Conservation (phyloP, 2,329 filamentous ascomycete genomes). For the Hypoxylon sp. region DNA sequence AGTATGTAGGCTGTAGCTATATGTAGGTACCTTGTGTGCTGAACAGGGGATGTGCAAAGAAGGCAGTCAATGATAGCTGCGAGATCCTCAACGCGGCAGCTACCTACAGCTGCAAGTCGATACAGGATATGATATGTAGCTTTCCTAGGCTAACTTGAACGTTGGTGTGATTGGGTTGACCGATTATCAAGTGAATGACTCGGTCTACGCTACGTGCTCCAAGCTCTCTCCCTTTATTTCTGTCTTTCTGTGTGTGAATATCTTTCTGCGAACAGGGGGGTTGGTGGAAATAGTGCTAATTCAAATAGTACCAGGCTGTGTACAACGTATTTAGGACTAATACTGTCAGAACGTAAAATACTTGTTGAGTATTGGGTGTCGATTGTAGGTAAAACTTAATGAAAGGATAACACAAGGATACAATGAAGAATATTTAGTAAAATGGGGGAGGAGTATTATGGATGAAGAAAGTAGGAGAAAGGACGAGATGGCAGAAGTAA, state of each 20-base stretch:
- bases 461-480: slow-evolving; percentile 36
- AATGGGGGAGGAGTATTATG: slow-evolving; percentile 20
- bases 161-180: slow-evolving; percentile 45
- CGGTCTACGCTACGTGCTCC: slow-evolving; percentile 41
- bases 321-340: slow-evolving; percentile 23
- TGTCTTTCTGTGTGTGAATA: slow-evolving; percentile 20
- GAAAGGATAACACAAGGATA: slow-evolving; percentile 16
- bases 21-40: slow-evolving; percentile 35
- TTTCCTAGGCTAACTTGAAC: slow-evolving; percentile 27
- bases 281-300: slow-evolving; percentile 31
- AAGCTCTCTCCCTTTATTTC: slow-evolving; percentile 7
- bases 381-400: slow-evolving; percentile 15
- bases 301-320: slow-evolving; percentile 28
- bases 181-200: slow-evolving; percentile 56
- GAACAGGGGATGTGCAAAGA: slow-evolving; percentile 30
- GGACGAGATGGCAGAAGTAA: slow-evolving; percentile 32
- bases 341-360: slow-evolving; percentile 12
- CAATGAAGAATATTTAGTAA: slow-evolving; percentile 21
- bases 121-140: slow-evolving; percentile 19
- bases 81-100: slow-evolving; percentile 37
- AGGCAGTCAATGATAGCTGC: slow-evolving; percentile 40
- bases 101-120: slow-evolving; percentile 37
- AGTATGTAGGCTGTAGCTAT: slow-evolving; percentile 28
- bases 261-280: slow-evolving; percentile 31
- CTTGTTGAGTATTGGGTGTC: slow-evolving; percentile 19